Conservation (phyloP, 345 rosid genomes). For the Aquilaria malaccensis region DNA sequence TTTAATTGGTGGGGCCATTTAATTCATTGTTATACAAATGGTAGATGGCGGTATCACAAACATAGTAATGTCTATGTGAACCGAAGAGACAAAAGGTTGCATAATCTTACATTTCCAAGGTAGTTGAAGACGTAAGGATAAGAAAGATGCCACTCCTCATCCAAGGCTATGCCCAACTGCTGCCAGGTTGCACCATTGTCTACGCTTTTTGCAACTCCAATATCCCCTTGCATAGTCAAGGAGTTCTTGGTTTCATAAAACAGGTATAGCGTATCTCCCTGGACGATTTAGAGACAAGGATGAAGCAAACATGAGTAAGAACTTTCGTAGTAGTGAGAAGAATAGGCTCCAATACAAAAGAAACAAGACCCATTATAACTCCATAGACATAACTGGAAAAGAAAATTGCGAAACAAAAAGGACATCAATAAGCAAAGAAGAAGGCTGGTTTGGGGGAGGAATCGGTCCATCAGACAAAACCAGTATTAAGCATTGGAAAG, state of each 20-base stretch:
- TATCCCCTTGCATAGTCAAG: constrained; percentile 85
- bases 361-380: no score
- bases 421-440: no score
- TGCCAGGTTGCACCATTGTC: constrained; percentile 94
- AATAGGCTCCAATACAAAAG: no score
- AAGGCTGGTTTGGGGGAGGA: no score
- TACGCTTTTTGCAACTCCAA: constrained; percentile 74
- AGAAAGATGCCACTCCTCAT: constrained; percentile 96
- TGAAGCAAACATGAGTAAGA: constrained; percentile 1
- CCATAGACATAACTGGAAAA: no score
- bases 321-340: constrained; percentile 1
- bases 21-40: neutral
- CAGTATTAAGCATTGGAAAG: no score
- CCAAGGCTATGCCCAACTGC: constrained; percentile 81
- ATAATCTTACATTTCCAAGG: constrained; percentile 60
- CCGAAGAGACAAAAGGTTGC: neutral
- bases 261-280: constrained; percentile 69
- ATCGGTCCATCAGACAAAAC: no score
- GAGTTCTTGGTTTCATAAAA: constrained; percentile 85
- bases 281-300: constrained; percentile 9
- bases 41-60: neutral
- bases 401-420: no score
- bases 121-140: constrained; percentile 78
- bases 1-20: neutral
- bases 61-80: neutral